Base-by-base conservation (phyloP, 2,329 filamentous ascomycete species). In the Botrytis hyacinthi region DNA sequence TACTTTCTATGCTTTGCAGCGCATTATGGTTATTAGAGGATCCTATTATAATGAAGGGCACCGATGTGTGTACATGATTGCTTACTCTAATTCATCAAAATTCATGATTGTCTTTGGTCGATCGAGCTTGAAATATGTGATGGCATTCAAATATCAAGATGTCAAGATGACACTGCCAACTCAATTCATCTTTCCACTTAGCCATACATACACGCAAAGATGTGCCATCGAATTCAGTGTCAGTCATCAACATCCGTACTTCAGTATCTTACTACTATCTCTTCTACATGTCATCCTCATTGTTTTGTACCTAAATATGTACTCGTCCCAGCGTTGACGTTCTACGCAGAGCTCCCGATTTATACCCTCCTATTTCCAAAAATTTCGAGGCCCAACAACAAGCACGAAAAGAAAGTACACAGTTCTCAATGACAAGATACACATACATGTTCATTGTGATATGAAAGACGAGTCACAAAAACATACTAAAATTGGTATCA, bases 401-500 rank as follows among this genome's bases (percentile, higher is more conserved):
- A 20, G 10, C 20, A 35, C 10, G 35, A 35, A 40, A 46, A n/a
- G 62, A 46, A 48, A 9, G 9, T 5, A 32, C 29, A 44, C 40
- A 22, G 18, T 12, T 44, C n/a, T 22, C n/a, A 16, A n/a, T 10
- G 9, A 42, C n/a, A 20, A 63, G 1, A 18, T 46, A 5, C n/a
- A 32, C 10, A 42, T 3, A 42, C 9, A 32, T 35, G 16, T 61
- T 26, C 12, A 54, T 54, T 37, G 12, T 8, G 8, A n/a, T n/a
- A 40, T 18, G 7, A 26, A 35, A 61, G 42, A 32, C 4, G 18
- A 46, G 29, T 26, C 62, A 46, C 4, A 32, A 32, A 65, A 40
- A 18, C 10, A 42, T 57, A 46, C n/a, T 63, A 32, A 69, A 69
- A 46, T 29, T 63, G 69, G 57, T 63, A 71, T 63, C 69, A 71